These are phyloP conservation scores for Starmerella riodocensis DNA, from an alignment of 805 yeast species.

Conservation along the genomic window DNA sequence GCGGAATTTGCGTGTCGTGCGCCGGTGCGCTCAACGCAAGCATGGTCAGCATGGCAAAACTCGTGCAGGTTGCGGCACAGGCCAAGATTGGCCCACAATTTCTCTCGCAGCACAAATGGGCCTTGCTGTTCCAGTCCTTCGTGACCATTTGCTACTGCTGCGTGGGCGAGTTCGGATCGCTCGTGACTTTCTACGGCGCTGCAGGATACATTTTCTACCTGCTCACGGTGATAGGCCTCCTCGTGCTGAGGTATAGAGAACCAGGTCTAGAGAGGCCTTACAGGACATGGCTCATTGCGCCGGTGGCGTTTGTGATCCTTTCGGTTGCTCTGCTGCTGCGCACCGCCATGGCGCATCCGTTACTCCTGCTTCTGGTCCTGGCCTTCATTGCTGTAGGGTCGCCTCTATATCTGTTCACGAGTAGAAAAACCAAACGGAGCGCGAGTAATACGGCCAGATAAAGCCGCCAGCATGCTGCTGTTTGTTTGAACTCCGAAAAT, in stretches of 20 bases:
- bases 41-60: slow-evolving; percentile 27
- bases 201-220: slow-evolving; percentile 27
- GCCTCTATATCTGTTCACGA: slow-evolving; percentile 4
- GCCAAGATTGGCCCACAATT: slow-evolving; percentile 26
- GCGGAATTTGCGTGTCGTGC: slow-evolving; percentile 30
- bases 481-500: too few species aligned
- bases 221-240: slow-evolving; percentile 29
- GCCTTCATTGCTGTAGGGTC: slow-evolving; percentile 5
- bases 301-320: slow-evolving; percentile 15
- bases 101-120: slow-evolving; percentile 20
- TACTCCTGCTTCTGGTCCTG: neutral
- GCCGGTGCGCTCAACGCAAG: slow-evolving; percentile 33
- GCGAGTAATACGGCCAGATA: too few species aligned
- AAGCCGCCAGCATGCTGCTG: too few species aligned
- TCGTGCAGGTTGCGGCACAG: slow-evolving; percentile 29
- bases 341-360: slow-evolving; percentile 7
- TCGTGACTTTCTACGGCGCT: slow-evolving; percentile 30
- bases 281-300: slow-evolving; percentile 28
- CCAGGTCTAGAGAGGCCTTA: slow-evolving; percentile 30
- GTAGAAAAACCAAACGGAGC: too few species aligned
- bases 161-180: slow-evolving; percentile 29
- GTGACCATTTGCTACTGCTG: slow-evolving; percentile 26
- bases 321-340: slow-evolving; percentile 4
- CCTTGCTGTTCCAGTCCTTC: slow-evolving; percentile 26
- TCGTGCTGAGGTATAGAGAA: slow-evolving; percentile 26